Evolutionary conservation across 169 alveolate genomes (phyloP), one percentile per base, ranked within the genome.

Genomic region (Plasmodium gonderi): DNA sequence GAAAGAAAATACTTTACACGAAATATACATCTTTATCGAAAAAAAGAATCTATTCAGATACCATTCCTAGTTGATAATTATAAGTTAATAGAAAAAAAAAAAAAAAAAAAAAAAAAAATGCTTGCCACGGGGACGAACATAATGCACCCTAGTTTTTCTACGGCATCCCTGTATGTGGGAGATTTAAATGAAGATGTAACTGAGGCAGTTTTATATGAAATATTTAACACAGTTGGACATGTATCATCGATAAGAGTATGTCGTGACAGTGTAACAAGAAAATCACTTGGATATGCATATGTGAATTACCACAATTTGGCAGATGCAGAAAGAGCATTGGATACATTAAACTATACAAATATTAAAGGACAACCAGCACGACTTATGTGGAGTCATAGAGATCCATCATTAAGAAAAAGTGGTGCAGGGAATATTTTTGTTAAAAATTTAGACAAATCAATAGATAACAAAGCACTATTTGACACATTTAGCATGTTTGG

Each of bases 361-460:
- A 97, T 98, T 87, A 96, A 97, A 94, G 99, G 99, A 11, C 98
- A 97, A 67, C 99, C 98, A 60, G 96, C 98, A 90, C 96, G 99
- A 67, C 96, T 98, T 68, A 97, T 97, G 99, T 97, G 99, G 99
- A 95, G 98, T 93, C 97, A 97, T 67, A 93, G 98, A 47, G 99
- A 98, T 95, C 99, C 99, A 11, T 95, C 98, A 9, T 92, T 98
- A 77, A 96, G 99, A 69, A 98, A 97, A 95, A 96, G 98, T 79
- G 98, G 99, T 40, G 97, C 97, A 17, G 99, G 99, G 1, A 97
- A 98, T 92, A 97, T 98, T 3, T 98, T 98, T 89, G 99, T 98
- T 69, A 98, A 98, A 95, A 98, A 98, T 87, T 95, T 98, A 67
- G 99, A 97, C 95, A 96, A 96, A 79, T 92, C 97, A 72, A 96